phyloP scores from a whole-genome alignment of 225 moss, liverwort and hornwort species.

The Takakia lepidozioides region DNA sequence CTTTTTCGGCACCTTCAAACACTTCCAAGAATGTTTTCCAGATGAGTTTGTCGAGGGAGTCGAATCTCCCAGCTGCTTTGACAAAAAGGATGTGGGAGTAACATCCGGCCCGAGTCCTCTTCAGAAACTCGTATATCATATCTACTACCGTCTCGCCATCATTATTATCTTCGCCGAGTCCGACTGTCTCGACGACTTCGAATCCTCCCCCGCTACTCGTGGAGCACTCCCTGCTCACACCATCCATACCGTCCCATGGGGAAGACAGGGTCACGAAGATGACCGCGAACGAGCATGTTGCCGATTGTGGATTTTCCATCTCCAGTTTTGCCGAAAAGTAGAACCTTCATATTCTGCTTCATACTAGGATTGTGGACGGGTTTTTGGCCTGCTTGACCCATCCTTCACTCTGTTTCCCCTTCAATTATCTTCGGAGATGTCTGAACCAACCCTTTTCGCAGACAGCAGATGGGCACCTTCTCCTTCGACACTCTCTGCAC shows the following conservation, averaged over 20 bases:
- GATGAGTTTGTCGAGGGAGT: conserved; percentile 2
- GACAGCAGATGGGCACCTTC: no score
- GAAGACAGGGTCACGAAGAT: conserved; percentile 1
- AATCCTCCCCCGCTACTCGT: background rate
- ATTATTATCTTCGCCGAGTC: conserved; percentile 5
- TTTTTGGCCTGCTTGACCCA: no score
- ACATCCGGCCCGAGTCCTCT: background rate
- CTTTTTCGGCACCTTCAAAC: conserved; percentile 1
- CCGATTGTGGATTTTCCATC: conserved; percentile 10
- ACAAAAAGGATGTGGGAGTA: conserved; percentile 11
- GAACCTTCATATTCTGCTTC: no score
- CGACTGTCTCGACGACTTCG: conserved; percentile 12
- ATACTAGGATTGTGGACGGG: no score
- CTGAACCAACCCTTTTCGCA: no score
- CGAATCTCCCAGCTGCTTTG: background rate
- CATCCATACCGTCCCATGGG: conserved; percentile 10
- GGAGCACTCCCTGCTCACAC: conserved; percentile 1
- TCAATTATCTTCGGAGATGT: no score
- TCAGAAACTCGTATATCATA: no score
- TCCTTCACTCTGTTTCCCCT: no score
- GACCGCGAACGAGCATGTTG: conserved; percentile 11
- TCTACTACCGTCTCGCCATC: background rate
- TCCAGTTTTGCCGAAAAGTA: conserved; percentile 11
- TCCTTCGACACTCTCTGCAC: no score
- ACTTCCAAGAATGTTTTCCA: conserved; percentile 8